Evolutionary conservation across 352 stramenopile genomes (phyloP).

Genomic region (Aphanomyces astaci): DNA sequence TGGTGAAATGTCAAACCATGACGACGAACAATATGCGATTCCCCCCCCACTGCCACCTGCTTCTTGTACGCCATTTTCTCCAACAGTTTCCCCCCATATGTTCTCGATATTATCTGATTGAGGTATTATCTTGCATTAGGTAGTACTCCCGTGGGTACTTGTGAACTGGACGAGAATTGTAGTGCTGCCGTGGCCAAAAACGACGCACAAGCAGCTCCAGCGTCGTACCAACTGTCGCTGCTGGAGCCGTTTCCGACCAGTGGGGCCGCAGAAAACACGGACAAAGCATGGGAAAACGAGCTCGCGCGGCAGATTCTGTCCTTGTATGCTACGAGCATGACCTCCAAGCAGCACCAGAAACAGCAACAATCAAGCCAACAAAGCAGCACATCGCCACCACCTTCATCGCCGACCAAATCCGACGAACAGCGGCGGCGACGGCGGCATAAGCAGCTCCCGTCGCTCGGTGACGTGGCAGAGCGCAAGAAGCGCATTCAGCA

Average conservation of each 20-base stretch:
- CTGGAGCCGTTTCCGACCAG: conserved; percentile 38
- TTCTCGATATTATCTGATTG: no score
- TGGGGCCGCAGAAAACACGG: conserved; percentile 57
- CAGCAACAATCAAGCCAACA: not conserved
- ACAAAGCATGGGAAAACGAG: conserved; percentile 85
- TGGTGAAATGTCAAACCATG: not conserved
- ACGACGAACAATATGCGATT: no score
- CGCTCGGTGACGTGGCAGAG: not conserved
- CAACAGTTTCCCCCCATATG: no score
- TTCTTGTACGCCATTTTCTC: no score
- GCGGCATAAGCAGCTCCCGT: not conserved
- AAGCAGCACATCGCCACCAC: not conserved
- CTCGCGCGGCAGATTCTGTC: conserved; percentile 83
- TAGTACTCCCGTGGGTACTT: no score
- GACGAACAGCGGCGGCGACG: not conserved
- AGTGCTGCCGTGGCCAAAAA: no score
- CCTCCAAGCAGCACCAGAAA: conserved; percentile 38
- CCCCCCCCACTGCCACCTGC: no score
- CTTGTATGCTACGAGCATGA: conserved; percentile 74
- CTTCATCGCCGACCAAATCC: not conserved
- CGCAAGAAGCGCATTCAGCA: conserved; percentile 1
- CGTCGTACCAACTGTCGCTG: conserved; percentile 45
- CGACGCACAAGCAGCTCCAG: conserved; percentile 20
- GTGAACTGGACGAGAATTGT: no score
- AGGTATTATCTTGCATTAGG: no score